Base-by-base conservation (phyloP, 257 asterid species). In the Salvia rosmarinus region DNA sequence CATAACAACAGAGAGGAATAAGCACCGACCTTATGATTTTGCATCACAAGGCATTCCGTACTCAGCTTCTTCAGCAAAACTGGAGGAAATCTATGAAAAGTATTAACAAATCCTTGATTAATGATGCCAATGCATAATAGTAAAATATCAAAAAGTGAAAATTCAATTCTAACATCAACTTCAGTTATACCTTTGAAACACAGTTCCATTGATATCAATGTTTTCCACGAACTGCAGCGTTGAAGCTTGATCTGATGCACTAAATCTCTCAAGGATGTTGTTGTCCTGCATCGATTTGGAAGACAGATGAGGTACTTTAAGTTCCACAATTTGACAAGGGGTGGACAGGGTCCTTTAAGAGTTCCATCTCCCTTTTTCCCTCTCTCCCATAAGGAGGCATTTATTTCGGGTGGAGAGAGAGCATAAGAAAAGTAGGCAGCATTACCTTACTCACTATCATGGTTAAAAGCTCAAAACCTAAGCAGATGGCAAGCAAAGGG, bases 401-500 rank as follows among this genome's bases (percentile, higher is more conserved):
- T 5, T 60, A 23, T 30, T 9, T 44, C 14, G 9, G 70, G 47
- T 30, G 68, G 64, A 44, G 68, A 30, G 11, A 40, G 39, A 21
- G 46, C 50, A 51, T 23, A 55, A 40, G 32, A 25, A 7, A 69
- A 70, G 17, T 21, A 58, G 30, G 70, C 19, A 75, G 64, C 39
- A 25, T 37, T 81, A 90, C 97, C 98, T 88, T 70, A 77, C 96
- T 83, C 79, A 93, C 78, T 30, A 89, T 81, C 95, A 83, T 86
- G 40, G 92, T 87, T 73, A 90, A 51, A 65, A 93, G 90, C 80
- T 93, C 98, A 89, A 93, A 93, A 55, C 98, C 98, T 74, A 93
- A 84, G 89, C 98, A 93, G 82, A 89, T 90, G 71, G 98, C 97
- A 70, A 93, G 82, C 86, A 93, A 73, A 43, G 98, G 98, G 72